A percentile compares a stretch with the other conserved stretches of the same genome.
Conservation (phyloP, 2,329 filamentous ascomycete genomes). For the Pestalotiopsis sp. region DNA sequence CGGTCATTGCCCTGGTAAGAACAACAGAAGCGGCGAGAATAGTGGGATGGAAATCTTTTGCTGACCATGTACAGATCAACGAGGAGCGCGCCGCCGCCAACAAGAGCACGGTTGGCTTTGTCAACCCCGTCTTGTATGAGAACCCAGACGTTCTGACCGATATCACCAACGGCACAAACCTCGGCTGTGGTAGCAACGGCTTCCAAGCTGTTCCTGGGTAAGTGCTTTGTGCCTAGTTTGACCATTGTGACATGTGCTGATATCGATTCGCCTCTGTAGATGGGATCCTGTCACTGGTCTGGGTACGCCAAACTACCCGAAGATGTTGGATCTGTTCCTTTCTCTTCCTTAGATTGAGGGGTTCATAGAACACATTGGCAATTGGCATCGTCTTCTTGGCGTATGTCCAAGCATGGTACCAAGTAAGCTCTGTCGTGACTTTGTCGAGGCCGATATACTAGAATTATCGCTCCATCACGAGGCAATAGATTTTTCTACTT, state of each 20-base stretch:
- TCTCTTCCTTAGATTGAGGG: conserved; percentile 21
- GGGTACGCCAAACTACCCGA: conserved; percentile 28
- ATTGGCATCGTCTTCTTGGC: no score
- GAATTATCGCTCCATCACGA: no score
- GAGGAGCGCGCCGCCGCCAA: conserved; percentile 35
- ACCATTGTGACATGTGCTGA: not conserved
- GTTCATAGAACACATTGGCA: not conserved
- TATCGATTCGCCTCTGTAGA: not conserved
- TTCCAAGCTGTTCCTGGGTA: conserved; percentile 25
- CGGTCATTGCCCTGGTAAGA: conserved; percentile 54
- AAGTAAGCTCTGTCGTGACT: no score
- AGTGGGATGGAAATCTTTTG: not conserved
- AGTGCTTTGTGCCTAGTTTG: not conserved
- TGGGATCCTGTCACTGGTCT: conserved; percentile 32
- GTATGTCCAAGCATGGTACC: no score
- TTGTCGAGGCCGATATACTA: no score
- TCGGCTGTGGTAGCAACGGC: conserved; percentile 28
- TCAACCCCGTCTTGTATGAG: conserved; percentile 36
- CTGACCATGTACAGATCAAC: conserved; percentile 27
- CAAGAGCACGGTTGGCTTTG: conserved; percentile 39
- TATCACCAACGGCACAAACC: conserved; percentile 26
- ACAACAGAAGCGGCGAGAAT: not conserved
- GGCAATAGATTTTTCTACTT: no score
- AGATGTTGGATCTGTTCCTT: conserved; percentile 26
- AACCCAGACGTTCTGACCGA: conserved; percentile 24